Evolutionary conservation across 495 filamentous ascomycete genomes (phyloP).

Genomic region (Lasiosphaeria hispida): DNA sequence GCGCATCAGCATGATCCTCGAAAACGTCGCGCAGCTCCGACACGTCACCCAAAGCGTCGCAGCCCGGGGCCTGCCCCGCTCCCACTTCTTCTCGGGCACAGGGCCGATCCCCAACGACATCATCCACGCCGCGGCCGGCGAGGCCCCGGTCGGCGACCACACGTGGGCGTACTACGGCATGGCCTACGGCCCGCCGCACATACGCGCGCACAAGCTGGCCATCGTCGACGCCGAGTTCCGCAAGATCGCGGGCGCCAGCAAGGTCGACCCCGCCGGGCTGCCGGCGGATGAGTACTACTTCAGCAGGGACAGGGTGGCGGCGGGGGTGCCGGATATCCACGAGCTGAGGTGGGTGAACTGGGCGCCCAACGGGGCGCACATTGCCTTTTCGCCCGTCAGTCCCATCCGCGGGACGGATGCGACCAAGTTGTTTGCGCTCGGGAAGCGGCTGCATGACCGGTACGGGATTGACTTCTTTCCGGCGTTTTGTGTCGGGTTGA

Average conservation of each 20-base stretch:
- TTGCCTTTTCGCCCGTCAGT: slow-evolving; percentile 57
- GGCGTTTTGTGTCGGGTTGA: slow-evolving; percentile 49
- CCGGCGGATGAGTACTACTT: slow-evolving; percentile 34
- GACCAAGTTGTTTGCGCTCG: slow-evolving; percentile 43
- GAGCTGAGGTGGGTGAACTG: slow-evolving; percentile 58
- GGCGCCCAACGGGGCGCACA: slow-evolving; percentile 54
- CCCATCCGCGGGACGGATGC: slow-evolving; percentile 53
- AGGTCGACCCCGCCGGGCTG: slow-evolving; percentile 44
- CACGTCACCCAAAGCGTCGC: slow-evolving; percentile 51
- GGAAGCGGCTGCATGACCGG: slow-evolving; percentile 34
- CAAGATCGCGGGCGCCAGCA: slow-evolving; percentile 45
- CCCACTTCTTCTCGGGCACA: slow-evolving; percentile 41
- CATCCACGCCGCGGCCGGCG: slow-evolving; percentile 36
- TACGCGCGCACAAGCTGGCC: slow-evolving; percentile 42
- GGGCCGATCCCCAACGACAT: slow-evolving; percentile 39
- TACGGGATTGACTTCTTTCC: slow-evolving; percentile 53
- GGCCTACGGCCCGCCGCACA: slow-evolving; percentile 47
- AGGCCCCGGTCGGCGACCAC: slow-evolving; percentile 41
- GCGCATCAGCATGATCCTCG: slow-evolving; percentile 48
- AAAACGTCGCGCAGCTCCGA: slow-evolving; percentile 56
- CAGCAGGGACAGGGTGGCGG: slow-evolving; percentile 26
- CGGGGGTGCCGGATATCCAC: slow-evolving; percentile 47
- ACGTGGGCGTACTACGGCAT: slow-evolving; percentile 58
- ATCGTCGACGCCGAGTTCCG: slow-evolving; percentile 47
- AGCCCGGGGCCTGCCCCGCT: slow-evolving; percentile 42